Percentiles rank a stretch among this genome's conserved stretches.
phyloP scores from a whole-genome alignment of 495 filamentous ascomycete genomes.

The Aspergillus nanangensis region DNA sequence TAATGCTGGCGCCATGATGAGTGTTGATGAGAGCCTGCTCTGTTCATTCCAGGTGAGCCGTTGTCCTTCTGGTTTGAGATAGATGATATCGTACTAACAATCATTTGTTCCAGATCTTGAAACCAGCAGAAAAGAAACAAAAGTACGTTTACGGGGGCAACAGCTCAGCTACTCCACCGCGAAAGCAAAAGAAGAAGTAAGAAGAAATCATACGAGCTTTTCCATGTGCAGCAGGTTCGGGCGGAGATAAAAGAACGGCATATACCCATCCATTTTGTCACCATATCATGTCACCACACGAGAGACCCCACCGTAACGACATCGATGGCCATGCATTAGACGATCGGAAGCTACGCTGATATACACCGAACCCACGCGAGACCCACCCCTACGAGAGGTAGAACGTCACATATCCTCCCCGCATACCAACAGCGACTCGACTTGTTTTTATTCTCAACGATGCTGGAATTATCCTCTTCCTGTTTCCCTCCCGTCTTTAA shows the following conservation, averaged over 20 bases:
- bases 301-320: slow-evolving; percentile 17
- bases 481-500: slow-evolving; percentile 9
- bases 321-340: slow-evolving; percentile 19
- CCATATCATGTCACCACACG: slow-evolving; percentile 16
- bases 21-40: slow-evolving; percentile 96
- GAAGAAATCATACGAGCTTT: slow-evolving; percentile 76
- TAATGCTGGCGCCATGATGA: slow-evolving; percentile 99
- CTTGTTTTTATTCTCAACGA: not conserved
- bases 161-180: slow-evolving; percentile 81
- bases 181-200: slow-evolving; percentile 87
- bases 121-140: slow-evolving; percentile 99
- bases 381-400: slow-evolving; percentile 14
- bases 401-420: slow-evolving; percentile 16
- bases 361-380: slow-evolving; percentile 3
- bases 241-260: slow-evolving; percentile 66
- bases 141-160: slow-evolving; percentile 97
- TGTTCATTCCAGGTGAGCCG: slow-evolving; percentile 93
- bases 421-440: slow-evolving; percentile 17
- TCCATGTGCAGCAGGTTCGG: slow-evolving; percentile 91
- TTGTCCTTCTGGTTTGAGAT: not conserved
- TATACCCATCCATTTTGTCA: slow-evolving; percentile 16
- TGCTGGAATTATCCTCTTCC: slow-evolving; percentile 4
- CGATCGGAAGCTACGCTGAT: not conserved
- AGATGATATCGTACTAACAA: too few relatives aligned
- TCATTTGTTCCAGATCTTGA: slow-evolving; percentile 69